A percentile compares a stretch with the other conserved stretches of the same genome.
Conservation (phyloP, 2,329 filamentous ascomycete genomes). For the Malbranchea zuffiana region DNA sequence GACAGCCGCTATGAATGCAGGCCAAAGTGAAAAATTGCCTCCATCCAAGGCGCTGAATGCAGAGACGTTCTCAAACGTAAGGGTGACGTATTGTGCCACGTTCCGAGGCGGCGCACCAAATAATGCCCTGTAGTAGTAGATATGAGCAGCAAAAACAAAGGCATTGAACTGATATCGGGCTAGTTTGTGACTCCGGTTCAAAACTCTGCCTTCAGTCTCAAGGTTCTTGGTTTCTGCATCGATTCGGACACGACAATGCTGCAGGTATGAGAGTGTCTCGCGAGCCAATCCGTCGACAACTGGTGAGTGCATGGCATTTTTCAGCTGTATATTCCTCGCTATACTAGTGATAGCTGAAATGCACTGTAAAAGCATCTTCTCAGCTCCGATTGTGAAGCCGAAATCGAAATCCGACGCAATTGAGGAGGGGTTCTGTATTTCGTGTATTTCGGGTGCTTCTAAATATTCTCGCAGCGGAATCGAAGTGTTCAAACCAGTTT, state of each 20-base stretch:
- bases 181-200: too few relatives aligned
- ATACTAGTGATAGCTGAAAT: constrained; percentile 13
- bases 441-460: too few relatives aligned
- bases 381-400: constrained; percentile 16
- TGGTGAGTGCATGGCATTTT: too few relatives aligned
- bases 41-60: constrained; percentile 9
- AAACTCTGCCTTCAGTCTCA: too few relatives aligned
- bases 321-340: constrained; percentile 5
- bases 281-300: too few relatives aligned
- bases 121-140: constrained; percentile 16
- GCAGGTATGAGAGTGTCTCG: too few relatives aligned
- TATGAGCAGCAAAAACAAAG: constrained; percentile 15
- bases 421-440: too few relatives aligned
- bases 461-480: too few relatives aligned
- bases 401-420: constrained; percentile 2
- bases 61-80: constrained; percentile 12
- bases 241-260: too few relatives aligned
- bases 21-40: constrained; percentile 18
- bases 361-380: constrained; percentile 12
- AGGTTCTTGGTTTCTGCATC: too few relatives aligned
- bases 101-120: constrained; percentile 14
- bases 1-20: constrained; percentile 17
- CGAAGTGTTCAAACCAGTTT: too few relatives aligned
- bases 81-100: constrained; percentile 12
- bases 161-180: constrained; percentile 14